Conservation (phyloP, 75 land plant genomes). For the Cupressus sempervirens region DNA sequence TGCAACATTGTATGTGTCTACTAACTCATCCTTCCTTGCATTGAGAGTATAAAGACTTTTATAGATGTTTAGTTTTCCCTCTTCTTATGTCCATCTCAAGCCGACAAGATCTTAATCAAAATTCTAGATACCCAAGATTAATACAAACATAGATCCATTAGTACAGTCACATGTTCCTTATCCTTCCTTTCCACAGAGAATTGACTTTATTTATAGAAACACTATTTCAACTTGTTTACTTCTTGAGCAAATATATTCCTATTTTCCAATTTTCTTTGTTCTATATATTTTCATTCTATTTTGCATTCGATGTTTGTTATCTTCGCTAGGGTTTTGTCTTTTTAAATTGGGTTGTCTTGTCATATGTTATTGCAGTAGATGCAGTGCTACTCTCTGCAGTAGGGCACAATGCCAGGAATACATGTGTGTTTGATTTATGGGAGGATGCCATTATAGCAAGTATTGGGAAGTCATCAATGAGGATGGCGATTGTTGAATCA, state of each 20-base stretch:
- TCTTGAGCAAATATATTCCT: background rate
- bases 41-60: background rate
- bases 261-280: background rate
- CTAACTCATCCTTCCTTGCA: background rate
- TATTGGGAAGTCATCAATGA: constrained; percentile 13
- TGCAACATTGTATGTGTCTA: background rate
- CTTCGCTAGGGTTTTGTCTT: background rate
- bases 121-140: background rate
- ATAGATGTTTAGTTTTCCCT: background rate
- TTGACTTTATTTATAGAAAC: background rate
- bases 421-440: constrained; percentile 1
- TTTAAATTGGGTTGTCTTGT: background rate
- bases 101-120: background rate
- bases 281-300: background rate
- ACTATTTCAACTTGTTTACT: background rate
- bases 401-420: background rate
- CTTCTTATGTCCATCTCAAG: background rate
- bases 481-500: constrained; percentile 13
- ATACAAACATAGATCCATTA: background rate
- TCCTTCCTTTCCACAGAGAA: background rate
- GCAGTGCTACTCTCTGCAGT: constrained; percentile 9
- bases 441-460: constrained; percentile 10
- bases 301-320: background rate
- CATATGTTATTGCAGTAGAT: background rate
- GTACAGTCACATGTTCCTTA: background rate